A percentile compares a stretch with the other conserved stretches of the same genome.
Evolutionary conservation across 805 yeast species (phyloP).

Genomic region (Suhomyces prunicola): DNA sequence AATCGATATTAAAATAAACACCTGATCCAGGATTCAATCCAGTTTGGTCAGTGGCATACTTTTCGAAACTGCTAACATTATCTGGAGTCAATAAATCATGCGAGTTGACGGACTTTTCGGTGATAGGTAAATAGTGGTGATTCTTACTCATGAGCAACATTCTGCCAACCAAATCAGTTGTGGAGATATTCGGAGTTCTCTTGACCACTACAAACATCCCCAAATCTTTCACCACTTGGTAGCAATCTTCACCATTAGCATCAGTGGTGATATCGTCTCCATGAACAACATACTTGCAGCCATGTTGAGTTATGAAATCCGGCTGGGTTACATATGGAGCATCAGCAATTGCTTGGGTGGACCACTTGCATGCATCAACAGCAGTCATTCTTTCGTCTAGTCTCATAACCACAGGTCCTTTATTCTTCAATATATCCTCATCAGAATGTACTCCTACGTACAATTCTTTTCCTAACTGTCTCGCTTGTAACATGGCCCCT

Average conservation of each 20-base stretch:
- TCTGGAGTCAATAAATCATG: conserved; percentile 33
- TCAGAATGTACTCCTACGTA: conserved; percentile 91
- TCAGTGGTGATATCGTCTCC: conserved; percentile 98
- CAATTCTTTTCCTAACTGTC: conserved; percentile 72
- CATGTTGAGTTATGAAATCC: conserved; percentile 64
- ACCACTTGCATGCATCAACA: conserved; percentile 89
- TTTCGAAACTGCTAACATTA: conserved; percentile 39
- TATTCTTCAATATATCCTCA: conserved; percentile 75
- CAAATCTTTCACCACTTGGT: conserved; percentile 73
- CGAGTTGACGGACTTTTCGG: conserved; percentile 15
- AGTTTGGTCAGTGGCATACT: conserved; percentile 61
- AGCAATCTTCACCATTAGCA: conserved; percentile 92
- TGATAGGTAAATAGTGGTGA: conserved; percentile 50
- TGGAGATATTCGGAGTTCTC: conserved; percentile 89
- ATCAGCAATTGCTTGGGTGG: conserved; percentile 59
- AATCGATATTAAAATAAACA: conserved; percentile 45
- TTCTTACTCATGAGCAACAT: conserved; percentile 62
- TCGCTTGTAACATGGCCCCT: conserved; percentile 93
- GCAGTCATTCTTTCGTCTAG: conserved; percentile 78
- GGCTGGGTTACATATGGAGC: conserved; percentile 97
- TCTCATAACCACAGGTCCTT: conserved; percentile 93
- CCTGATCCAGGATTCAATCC: conserved; percentile 59
- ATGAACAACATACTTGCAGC: conserved; percentile 91
- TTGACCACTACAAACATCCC: conserved; percentile 91
- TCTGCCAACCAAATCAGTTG: conserved; percentile 91